Evolutionary conservation across 164 flowering plant genomes (phyloP), one percentile per base, ranked within the genome.

Genomic region (Aristolochia contorta): DNA sequence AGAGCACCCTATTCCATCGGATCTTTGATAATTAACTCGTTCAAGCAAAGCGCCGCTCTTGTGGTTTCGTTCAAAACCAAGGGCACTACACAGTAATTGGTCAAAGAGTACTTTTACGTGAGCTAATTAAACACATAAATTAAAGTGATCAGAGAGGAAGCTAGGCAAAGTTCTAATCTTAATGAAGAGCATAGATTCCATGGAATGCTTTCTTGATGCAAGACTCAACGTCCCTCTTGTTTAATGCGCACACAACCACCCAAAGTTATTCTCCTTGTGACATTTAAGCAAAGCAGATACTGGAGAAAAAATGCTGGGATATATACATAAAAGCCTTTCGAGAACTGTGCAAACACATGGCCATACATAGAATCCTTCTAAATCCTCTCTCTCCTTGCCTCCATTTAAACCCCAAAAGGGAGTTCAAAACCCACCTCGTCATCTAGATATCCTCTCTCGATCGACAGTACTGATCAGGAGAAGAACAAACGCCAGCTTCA

Each of bases 251-350:
- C 57, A 49, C 27, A 45, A 54, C 20, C 25, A 25, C 50, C 23
- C 27, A 25, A 67, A 64, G 45, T 66, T 72, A 67, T 75, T 69
- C 72, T 59, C 65, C 54, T 57, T 64, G 69, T 68, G 45, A 60
- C 54, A 58, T 64, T 61, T 59, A 74, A 66, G 78, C 73, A 71
- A 71, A 70, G 72, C 54, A 72, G 69, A 73, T 70, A 68, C 74
- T 63, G 56, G 52, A 19, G 33, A 62, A 67, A 65, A 37, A 59
- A 33, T 64, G 24, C 55, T 21, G 23, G 43, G 43, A 64, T 5
- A 27, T 27, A 27, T 27, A 27, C 5, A 27, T 59, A 41, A 30
- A 52, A 56, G 48, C 60, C 22, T 56, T 63, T 57, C 58, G 19
- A n/a, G n/a, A n/a, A 51, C 60, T 56, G 54, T 60, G 60, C 75